Percentiles rank a stretch among this genome's conserved stretches.
Evolutionary conservation across 495 filamentous ascomycete genomes (phyloP).

Genomic region (Neurospora terricola): DNA sequence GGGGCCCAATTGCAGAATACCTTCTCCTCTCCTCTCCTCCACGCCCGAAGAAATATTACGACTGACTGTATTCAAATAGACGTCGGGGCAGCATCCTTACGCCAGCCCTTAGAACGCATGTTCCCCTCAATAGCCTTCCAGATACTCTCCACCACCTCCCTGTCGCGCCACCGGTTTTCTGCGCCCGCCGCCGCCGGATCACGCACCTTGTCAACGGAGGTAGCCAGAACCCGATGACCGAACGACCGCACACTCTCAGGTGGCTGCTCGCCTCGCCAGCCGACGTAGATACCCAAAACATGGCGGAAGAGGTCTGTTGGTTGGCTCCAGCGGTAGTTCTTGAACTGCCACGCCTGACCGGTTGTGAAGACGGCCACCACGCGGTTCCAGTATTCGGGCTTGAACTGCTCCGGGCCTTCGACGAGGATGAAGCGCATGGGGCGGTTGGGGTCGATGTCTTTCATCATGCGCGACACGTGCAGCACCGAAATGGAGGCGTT

Average conservation of each 20-base stretch:
- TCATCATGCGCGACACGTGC: conserved; percentile 69
- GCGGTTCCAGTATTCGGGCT: conserved; percentile 93
- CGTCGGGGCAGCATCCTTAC: conserved; percentile 49
- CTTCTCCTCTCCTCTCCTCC: neutral
- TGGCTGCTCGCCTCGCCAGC: conserved; percentile 76
- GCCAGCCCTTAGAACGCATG: conserved; percentile 82
- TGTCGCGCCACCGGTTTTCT: conserved; percentile 75
- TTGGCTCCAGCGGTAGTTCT: conserved; percentile 91
- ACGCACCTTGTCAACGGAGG: conserved; percentile 71
- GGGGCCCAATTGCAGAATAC: neutral
- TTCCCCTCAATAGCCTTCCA: conserved; percentile 84
- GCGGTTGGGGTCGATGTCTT: conserved; percentile 57
- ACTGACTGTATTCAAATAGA: conserved; percentile 24
- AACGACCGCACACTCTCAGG: conserved; percentile 70
- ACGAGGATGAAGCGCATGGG: conserved; percentile 91
- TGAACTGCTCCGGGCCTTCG: conserved; percentile 86
- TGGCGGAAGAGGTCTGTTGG: conserved; percentile 84
- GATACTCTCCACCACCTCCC: conserved; percentile 87
- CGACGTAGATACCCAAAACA: conserved; percentile 77
- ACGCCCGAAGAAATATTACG: neutral
- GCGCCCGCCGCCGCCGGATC: conserved; percentile 37
- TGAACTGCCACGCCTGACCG: conserved; percentile 97
- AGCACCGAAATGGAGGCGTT: conserved; percentile 62
- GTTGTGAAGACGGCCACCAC: conserved; percentile 98
- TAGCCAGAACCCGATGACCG: conserved; percentile 70